A percentile compares a stretch with the other conserved stretches of the same genome.
These are phyloP conservation scores for Myxozyma sirexii DNA, from an alignment of 805 yeast genomes.

Conservation along the genomic window DNA sequence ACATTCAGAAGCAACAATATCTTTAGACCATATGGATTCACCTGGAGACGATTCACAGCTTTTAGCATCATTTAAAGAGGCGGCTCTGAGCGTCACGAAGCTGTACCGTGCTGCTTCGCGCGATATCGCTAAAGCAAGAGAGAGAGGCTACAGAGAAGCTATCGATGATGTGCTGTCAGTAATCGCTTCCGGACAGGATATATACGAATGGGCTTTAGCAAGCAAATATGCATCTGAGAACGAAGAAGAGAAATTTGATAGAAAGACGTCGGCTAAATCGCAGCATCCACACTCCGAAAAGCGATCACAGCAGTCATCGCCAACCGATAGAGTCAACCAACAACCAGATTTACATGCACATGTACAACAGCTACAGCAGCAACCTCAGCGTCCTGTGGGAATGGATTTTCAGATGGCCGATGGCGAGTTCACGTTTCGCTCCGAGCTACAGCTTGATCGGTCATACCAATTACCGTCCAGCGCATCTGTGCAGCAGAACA, in stretches of 20 bases:
- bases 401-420: conserved; percentile 7
- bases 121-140: conserved; percentile 51
- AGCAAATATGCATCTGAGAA: conserved; percentile 15
- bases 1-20: not conserved
- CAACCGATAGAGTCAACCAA: not conserved
- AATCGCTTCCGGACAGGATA: conserved; percentile 31
- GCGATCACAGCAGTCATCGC: not conserved
- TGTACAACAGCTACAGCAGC: not conserved
- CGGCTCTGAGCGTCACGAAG: conserved; percentile 72
- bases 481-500: conserved; percentile 16
- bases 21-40: not conserved
- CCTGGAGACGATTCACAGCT: conserved; percentile 56
- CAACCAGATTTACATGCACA: not conserved
- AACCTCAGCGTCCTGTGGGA: conserved; percentile 1
- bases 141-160: conserved; percentile 65
- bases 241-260: conserved; percentile 1
- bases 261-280: not conserved
- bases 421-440: conserved; percentile 25
- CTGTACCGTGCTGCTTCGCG: conserved; percentile 63
- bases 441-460: conserved; percentile 30
- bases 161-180: conserved; percentile 54
- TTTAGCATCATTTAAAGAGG: conserved; percentile 65
- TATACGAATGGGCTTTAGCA: conserved; percentile 33
- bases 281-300: not conserved
- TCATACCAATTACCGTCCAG: conserved; percentile 20